Conservation (phyloP, 176 grass and related monocot species). For the Cocos nucifera region DNA sequence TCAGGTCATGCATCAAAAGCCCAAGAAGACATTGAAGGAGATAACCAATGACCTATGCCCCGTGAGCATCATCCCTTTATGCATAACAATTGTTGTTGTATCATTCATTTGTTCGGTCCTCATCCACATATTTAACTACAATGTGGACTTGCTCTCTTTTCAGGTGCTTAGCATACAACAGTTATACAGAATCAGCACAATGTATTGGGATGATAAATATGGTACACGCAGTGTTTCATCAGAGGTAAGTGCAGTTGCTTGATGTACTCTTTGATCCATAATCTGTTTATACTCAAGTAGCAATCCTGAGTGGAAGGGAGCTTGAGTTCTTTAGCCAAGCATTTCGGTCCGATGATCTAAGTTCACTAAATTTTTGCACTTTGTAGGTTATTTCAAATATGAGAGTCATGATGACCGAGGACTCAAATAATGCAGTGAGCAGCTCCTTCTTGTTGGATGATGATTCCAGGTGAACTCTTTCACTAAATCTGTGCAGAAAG, state of each 20-base stretch:
- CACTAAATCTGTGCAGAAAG: too few species aligned
- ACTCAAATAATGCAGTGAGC: conserved; percentile 38
- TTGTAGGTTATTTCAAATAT: conserved; percentile 55
- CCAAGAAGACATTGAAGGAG: conserved; percentile 63
- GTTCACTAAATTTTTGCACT: conserved; percentile 12
- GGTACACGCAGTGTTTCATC: conserved; percentile 75
- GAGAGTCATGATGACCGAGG: conserved; percentile 45
- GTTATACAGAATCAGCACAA: conserved; percentile 72
- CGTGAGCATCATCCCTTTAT: conserved; percentile 39
- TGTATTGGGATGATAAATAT: conserved; percentile 93
- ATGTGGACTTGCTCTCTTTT: conserved; percentile 13
- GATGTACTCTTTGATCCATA: conserved; percentile 2
- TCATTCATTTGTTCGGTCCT: background rate
- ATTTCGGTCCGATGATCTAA: too few species aligned
- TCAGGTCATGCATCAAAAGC: conserved; percentile 86
- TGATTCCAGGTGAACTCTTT: conserved; percentile 52
- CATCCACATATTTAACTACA: conserved; percentile 17
- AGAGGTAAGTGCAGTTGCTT: conserved; percentile 43
- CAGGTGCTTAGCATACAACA: conserved; percentile 81
- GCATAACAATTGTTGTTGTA: background rate
- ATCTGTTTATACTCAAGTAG: too few species aligned
- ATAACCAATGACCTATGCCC: conserved; percentile 78
- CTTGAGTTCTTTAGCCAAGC: too few species aligned
- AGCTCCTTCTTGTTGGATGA: conserved; percentile 53
- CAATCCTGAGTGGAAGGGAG: too few species aligned